Conservation (phyloP, 2,329 filamentous ascomycete genomes). For the Cladophialophora exuberans region DNA sequence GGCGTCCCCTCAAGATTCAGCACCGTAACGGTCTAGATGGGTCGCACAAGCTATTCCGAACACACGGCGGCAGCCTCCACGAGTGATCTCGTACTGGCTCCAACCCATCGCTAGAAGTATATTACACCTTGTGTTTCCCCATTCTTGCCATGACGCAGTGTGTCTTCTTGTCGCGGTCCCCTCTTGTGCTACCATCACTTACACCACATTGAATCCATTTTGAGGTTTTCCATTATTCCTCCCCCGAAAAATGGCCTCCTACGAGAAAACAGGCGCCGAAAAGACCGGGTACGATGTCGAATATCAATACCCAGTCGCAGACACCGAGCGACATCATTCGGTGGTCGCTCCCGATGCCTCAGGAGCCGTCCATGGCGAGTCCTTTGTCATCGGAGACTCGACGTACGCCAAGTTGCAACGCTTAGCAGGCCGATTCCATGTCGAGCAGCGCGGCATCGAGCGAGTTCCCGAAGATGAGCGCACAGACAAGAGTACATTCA, state of each 20-base stretch:
- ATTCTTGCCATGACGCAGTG: too few species aligned
- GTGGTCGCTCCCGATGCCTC: constrained; percentile 40
- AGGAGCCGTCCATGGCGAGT: constrained; percentile 60
- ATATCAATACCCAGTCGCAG: constrained; percentile 9
- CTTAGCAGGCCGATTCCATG: constrained; percentile 65
- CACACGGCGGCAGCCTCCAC: too few species aligned
- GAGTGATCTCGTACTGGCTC: too few species aligned
- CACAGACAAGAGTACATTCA: constrained; percentile 65
- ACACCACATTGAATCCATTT: background rate
- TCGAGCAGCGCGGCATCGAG: constrained; percentile 77
- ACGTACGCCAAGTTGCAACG: constrained; percentile 64
- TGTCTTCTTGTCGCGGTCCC: too few species aligned
- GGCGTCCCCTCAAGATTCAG: background rate
- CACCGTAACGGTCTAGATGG: background rate
- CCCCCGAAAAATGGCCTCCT: constrained; percentile 15
- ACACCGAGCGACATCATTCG: constrained; percentile 29
- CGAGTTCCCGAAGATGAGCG: constrained; percentile 72
- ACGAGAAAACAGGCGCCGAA: constrained; percentile 13
- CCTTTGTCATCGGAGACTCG: constrained; percentile 60
- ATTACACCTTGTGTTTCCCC: too few species aligned
- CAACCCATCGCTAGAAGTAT: too few species aligned
- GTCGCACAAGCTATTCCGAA: too few species aligned
- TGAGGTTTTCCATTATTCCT: background rate
- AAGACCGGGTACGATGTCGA: constrained; percentile 29
- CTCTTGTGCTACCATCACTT: too few species aligned